Evolutionary conservation across 106 monocot genomes (phyloP).

Genomic region (Gastrodia elata): DNA sequence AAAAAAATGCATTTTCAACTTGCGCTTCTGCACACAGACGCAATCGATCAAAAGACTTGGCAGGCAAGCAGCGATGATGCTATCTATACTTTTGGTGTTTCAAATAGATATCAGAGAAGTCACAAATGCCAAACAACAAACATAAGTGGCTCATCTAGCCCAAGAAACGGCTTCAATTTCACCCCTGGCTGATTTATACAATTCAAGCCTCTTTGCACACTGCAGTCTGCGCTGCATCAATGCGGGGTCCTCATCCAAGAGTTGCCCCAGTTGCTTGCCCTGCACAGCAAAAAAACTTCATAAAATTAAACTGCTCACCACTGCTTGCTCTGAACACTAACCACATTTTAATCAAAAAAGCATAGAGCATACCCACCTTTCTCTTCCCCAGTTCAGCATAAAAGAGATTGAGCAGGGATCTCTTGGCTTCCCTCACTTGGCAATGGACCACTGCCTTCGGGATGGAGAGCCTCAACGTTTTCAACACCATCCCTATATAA

Average conservation of each 20-base stretch:
- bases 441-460: conserved; percentile 57
- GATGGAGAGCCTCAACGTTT: conserved; percentile 24
- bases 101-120: too few species aligned
- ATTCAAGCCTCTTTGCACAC: conserved; percentile 69
- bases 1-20: too few species aligned
- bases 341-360: too few species aligned
- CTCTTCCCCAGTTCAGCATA: conserved; percentile 32
- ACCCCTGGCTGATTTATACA: conserved; percentile 83
- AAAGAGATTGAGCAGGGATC: conserved; percentile 43
- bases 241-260: conserved; percentile 84
- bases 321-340: too few species aligned
- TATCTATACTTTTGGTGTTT: too few species aligned
- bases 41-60: too few species aligned
- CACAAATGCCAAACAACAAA: not conserved
- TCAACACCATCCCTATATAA: conserved; percentile 38
- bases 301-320: too few species aligned
- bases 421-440: conserved; percentile 56
- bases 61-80: too few species aligned
- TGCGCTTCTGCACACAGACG: too few species aligned
- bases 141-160: conserved; percentile 29
- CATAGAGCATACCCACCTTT: too few species aligned
- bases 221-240: conserved; percentile 69
- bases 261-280: conserved; percentile 59
- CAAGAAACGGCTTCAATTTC: conserved; percentile 78
- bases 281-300: conserved; percentile 8